phyloP scores from a whole-genome alignment of 345 rosid genomes.

The Abelmoschus esculentus region DNA sequence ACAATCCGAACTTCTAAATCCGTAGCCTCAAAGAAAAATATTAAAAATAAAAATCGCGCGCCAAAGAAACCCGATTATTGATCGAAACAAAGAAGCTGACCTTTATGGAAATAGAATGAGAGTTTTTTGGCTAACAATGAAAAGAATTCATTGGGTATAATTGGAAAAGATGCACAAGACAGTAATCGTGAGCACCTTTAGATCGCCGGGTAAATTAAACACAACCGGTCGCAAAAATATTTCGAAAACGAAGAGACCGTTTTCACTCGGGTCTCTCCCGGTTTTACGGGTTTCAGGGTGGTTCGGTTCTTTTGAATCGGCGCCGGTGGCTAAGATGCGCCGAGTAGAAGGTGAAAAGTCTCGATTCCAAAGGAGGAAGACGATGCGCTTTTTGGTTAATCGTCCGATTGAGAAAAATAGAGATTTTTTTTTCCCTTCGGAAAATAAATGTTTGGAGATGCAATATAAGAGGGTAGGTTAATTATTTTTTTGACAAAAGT shows the following conservation, averaged over 20 bases:
- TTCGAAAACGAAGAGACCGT: slow-evolving; percentile 13
- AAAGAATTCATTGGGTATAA: background rate
- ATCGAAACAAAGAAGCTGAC: slow-evolving; percentile 18
- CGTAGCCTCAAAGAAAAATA: background rate
- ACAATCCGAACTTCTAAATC: slow-evolving; percentile 15
- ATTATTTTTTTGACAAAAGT: too few species aligned
- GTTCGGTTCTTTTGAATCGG: slow-evolving; percentile 9
- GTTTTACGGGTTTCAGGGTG: slow-evolving; percentile 13
- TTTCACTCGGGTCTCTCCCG: slow-evolving; percentile 10
- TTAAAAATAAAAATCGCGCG: slow-evolving; percentile 19
- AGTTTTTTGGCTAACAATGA: background rate
- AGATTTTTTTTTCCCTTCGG: background rate
- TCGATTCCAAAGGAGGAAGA: slow-evolving; percentile 31
- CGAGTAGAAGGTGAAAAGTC: slow-evolving; percentile 24
- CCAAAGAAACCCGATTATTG: slow-evolving; percentile 19
- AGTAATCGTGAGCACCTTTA: slow-evolving; percentile 38
- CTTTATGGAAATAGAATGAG: slow-evolving; percentile 16
- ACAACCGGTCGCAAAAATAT: slow-evolving; percentile 26
- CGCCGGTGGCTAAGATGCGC: slow-evolving; percentile 19
- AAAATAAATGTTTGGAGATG: background rate
- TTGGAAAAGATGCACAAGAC: slow-evolving; percentile 36
- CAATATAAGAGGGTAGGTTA: background rate
- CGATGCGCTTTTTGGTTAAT: slow-evolving; percentile 40
- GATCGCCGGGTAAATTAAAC: slow-evolving; percentile 44
- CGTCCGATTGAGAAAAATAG: slow-evolving; percentile 34